Evolutionary conservation across 2,329 filamentous ascomycete species (phyloP).

Genomic region (Corinectria fuckeliana): DNA sequence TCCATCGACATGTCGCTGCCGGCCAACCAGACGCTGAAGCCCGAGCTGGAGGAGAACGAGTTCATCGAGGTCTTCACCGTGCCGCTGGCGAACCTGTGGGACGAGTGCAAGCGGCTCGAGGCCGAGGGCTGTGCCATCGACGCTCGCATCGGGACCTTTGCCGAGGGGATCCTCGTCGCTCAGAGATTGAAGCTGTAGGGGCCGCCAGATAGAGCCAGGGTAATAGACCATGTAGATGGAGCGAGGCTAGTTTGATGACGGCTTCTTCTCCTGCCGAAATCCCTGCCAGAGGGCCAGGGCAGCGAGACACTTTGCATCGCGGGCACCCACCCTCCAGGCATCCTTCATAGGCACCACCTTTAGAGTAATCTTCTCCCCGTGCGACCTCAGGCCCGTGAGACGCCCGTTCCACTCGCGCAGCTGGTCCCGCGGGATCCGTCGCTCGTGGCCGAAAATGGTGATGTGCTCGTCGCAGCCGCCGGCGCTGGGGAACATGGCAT

Average conservation of each 20-base stretch:
- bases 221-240: slow-evolving; percentile 15
- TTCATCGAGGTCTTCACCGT: slow-evolving; percentile 82
- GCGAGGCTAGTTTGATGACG: slow-evolving; percentile 35
- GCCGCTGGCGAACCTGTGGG: slow-evolving; percentile 68
- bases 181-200: slow-evolving; percentile 57
- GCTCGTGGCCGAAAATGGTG: slow-evolving; percentile 64
- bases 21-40: slow-evolving; percentile 72
- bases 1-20: slow-evolving; percentile 72
- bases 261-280: slow-evolving; percentile 54
- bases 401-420: slow-evolving; percentile 63
- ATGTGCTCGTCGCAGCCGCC: slow-evolving; percentile 68
- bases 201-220: neutral
- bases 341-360: slow-evolving; percentile 63
- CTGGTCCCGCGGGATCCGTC: slow-evolving; percentile 55
- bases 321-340: slow-evolving; percentile 62
- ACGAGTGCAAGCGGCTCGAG: slow-evolving; percentile 71
- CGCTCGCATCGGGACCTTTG: slow-evolving; percentile 77
- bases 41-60: slow-evolving; percentile 78
- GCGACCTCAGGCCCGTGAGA: slow-evolving; percentile 61
- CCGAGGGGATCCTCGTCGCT: slow-evolving; percentile 78
- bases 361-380: slow-evolving; percentile 68
- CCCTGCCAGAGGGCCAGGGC: slow-evolving; percentile 67
- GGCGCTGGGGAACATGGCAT: slow-evolving; percentile 62
- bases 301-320: slow-evolving; percentile 65
- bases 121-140: slow-evolving; percentile 78